Conservation (phyloP, 768 basidiomycete genomes). For the Boletus edulis region DNA sequence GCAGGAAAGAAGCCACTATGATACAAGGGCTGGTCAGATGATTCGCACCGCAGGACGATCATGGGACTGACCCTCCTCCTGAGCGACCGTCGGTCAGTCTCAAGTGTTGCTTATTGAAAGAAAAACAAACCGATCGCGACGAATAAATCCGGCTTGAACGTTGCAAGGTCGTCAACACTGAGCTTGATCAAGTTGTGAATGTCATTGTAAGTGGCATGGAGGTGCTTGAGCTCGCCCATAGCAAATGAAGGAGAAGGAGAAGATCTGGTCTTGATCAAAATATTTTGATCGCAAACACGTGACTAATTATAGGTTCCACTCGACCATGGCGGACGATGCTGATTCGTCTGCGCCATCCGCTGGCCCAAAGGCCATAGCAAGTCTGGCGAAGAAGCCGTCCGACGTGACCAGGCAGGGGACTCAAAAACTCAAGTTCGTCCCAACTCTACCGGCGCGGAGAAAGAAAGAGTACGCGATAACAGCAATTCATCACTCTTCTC, state of each 20-base stretch:
- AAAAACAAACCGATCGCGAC: conserved; percentile 69
- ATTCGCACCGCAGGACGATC: conserved; percentile 12
- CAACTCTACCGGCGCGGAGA: conserved; percentile 69
- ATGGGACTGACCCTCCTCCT: conserved; percentile 77
- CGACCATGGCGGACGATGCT: conserved; percentile 15
- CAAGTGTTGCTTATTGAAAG: background rate
- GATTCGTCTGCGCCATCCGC: conserved; percentile 23
- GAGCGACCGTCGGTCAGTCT: conserved; percentile 4
- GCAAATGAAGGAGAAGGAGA: background rate
- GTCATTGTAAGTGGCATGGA: conserved; percentile 84
- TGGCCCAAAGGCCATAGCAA: conserved; percentile 65
- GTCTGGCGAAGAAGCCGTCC: conserved; percentile 65
- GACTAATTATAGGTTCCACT: conserved; percentile 1
- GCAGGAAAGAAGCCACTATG: conserved; percentile 93
- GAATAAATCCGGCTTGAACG: conserved; percentile 85
- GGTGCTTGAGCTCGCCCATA: conserved; percentile 52
- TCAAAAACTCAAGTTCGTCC: conserved; percentile 78
- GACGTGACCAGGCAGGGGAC: conserved; percentile 75
- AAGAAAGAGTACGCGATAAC: conserved; percentile 70
- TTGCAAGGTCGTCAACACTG: conserved; percentile 63
- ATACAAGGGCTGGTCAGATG: conserved; percentile 13
- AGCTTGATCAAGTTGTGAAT: conserved; percentile 85
- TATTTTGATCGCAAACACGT: conserved; percentile 11
- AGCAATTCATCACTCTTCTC: background rate
- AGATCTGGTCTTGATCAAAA: background rate